A percentile compares a stretch with the other conserved stretches of the same genome.
These are phyloP conservation scores for Tilletia caries DNA, from an alignment of 1,284 basidiomycete genomes.

Conservation along the genomic window DNA sequence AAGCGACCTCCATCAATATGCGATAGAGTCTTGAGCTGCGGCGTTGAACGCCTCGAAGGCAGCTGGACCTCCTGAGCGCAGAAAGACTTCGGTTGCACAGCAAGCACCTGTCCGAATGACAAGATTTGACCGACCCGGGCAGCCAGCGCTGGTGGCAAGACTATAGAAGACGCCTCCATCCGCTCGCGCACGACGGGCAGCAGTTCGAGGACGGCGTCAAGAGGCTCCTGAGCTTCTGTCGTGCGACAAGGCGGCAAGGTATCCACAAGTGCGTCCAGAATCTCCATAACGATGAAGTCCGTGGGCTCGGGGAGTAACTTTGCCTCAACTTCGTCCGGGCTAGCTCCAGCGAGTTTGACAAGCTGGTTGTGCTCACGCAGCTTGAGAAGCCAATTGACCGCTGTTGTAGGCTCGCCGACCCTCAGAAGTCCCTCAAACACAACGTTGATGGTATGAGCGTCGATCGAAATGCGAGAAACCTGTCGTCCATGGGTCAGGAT, in stretches of 20 bases:
- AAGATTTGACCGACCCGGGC: not conserved
- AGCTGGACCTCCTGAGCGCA: not conserved
- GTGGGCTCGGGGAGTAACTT: not conserved
- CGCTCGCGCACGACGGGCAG: not conserved
- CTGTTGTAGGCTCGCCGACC: not conserved
- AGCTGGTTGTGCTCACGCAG: not conserved
- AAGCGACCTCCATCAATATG: not conserved
- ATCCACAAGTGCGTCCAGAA: not conserved
- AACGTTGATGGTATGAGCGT: not conserved
- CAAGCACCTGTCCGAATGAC: not conserved
- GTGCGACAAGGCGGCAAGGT: not conserved
- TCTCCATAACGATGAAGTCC: not conserved
- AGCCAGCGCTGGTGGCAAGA: not conserved
- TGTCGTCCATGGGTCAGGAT: not conserved
- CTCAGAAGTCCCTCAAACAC: not conserved
- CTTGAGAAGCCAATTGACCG: not conserved
- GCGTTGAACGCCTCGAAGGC: not conserved
- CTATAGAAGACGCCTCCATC: not conserved
- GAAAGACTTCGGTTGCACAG: not conserved
- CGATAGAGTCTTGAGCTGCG: not conserved
- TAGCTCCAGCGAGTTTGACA: not conserved
- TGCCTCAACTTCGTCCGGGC: not conserved
- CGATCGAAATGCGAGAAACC: not conserved
- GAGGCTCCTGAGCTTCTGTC: too few species aligned
- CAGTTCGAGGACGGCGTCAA: not conserved